Percentiles rank a stretch among this genome's conserved stretches.
phyloP scores from a whole-genome alignment of 2,329 filamentous ascomycete genomes.

The Leptographium lundbergii region DNA sequence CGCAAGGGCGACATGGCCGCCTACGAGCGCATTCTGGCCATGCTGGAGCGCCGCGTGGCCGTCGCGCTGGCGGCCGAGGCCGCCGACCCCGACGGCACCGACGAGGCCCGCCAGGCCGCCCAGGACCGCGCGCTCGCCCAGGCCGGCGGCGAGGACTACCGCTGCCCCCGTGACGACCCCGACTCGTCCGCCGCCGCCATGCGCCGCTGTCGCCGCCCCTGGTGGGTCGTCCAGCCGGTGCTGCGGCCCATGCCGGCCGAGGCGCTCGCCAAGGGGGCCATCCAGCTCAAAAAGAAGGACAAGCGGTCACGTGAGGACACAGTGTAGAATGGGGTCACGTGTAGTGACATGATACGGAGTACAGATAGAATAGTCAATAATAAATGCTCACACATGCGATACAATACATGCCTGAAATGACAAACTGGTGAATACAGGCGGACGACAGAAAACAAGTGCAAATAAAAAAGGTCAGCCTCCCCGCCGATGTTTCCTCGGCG shows the following conservation, averaged over 20 bases:
- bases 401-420: no score
- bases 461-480: neutral
- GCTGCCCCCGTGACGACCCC: constrained; percentile 22
- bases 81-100: constrained; percentile 16
- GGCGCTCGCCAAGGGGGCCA: constrained; percentile 68
- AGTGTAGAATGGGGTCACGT: no score
- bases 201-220: constrained; percentile 64
- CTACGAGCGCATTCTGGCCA: constrained; percentile 62
- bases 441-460: neutral
- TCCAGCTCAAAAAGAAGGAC: constrained; percentile 51
- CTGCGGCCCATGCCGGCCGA: constrained; percentile 78
- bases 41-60: constrained; percentile 66
- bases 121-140: constrained; percentile 15
- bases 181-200: constrained; percentile 57
- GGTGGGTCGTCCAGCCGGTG: constrained; percentile 84
- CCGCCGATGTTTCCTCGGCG: constrained; percentile 15
- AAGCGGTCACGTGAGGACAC: neutral
- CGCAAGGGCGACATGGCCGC: constrained; percentile 58
- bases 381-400: no score
- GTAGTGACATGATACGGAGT: no score
- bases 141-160: constrained; percentile 15
- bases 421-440: no score
- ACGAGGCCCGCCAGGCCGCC: constrained; percentile 2
- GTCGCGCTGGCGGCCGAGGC: constrained; percentile 40
- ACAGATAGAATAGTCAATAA: no score